These are phyloP conservation scores for Tylopilus plumbeoviolaceoides DNA, from an alignment of 768 basidiomycete species.

Conservation along the genomic window DNA sequence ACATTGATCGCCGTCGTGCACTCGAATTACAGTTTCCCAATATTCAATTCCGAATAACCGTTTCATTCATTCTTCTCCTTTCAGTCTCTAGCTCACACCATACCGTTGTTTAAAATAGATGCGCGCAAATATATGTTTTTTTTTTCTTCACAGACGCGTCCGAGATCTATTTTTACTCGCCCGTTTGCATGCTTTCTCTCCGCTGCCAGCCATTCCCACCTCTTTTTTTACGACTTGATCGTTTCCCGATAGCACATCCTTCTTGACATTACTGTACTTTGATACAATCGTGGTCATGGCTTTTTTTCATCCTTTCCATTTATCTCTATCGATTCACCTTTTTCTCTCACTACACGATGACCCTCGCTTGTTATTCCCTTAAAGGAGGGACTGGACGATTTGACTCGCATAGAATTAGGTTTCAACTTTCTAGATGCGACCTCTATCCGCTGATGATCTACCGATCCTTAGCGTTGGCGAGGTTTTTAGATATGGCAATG, in stretches of 20 bases:
- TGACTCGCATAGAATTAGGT: conserved; percentile 18
- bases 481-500: conserved; percentile 4
- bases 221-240: conserved; percentile 1
- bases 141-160: neutral
- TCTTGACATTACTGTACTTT: conserved; percentile 16
- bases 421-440: conserved; percentile 5
- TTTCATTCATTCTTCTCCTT: neutral
- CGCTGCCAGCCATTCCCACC: neutral
- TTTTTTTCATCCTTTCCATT: neutral
- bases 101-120: conserved; percentile 18
- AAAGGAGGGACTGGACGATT: conserved; percentile 12
- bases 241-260: neutral
- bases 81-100: conserved; percentile 11
- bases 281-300: conserved; percentile 6
- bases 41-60: conserved; percentile 11
- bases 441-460: neutral
- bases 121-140: conserved; percentile 8
- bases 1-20: conserved; percentile 11
- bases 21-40: conserved; percentile 18
- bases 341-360: neutral
- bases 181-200: conserved; percentile 2
- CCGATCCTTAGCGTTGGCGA: neutral
- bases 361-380: neutral
- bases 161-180: neutral
- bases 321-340: neutral